Base-by-base conservation (phyloP, 73 alveolate species). In the Uronychia setigera region DNA sequence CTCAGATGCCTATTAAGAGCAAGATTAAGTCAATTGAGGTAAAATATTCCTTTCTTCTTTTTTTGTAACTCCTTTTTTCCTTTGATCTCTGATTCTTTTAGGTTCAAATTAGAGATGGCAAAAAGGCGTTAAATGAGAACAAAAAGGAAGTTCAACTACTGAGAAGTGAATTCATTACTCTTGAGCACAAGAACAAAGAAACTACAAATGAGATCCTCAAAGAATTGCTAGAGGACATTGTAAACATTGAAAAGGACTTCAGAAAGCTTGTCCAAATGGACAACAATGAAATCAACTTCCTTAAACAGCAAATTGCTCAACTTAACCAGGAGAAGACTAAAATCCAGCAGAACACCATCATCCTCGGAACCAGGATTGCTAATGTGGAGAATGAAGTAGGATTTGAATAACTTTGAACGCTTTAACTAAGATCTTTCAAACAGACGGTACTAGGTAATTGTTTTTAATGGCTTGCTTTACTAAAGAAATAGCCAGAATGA, bases 321-420 rank as follows among this genome's bases (percentile, higher is more conserved):
- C 82, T 92, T 29, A 91, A 74, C 82, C 86, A 92, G 33, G 97
- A 92, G 90, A 92, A 92, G 87, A 90, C 90, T 57, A 92, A 90
- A 91, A 79, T 92, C 1, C 94, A 92, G 67, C 92, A 92, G 90
- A 80, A 80, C 76, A 78, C 31, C 30, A 85, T 92, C 80, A 31
- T 92, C 58, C 80, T 92, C 1, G 91, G 81, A 13, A 85, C 93
- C 14, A 83, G 95, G 78, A 87, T 92, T 30, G 75, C 88, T 29
- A 87, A 79, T 29, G 87, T 88, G 26, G 97, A 92, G 85, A 86
- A 84, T 28, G 93, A 89, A 13, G 92, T 92, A 0, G 97, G 97
- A 29, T 89, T 89, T 58, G 97, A 92, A 74, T 89, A 83, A 89
- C 67, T 19, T 46, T 46, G 19, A 46, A 46, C 5, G 19, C n/a